Percentiles rank a stretch among this genome's conserved stretches.
These are phyloP conservation scores for Penicillium sclerotiorum DNA, from an alignment of 2,329 filamentous ascomycete species.

Conservation along the genomic window DNA sequence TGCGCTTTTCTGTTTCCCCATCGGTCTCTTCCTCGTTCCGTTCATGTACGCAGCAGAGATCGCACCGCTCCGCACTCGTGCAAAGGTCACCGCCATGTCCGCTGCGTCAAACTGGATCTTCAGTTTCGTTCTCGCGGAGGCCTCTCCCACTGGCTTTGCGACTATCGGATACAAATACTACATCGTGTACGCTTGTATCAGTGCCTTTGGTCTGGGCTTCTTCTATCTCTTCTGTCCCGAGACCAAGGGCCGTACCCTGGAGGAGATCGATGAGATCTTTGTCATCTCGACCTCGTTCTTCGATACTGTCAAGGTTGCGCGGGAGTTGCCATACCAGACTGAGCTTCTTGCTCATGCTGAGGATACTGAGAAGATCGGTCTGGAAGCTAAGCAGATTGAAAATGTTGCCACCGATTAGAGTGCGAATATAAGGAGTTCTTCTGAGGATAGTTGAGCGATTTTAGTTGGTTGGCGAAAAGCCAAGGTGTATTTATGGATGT, in stretches of 20 bases:
- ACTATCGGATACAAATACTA: slow-evolving; percentile 53
- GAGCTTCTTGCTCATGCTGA: slow-evolving; percentile 10
- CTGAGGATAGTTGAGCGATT: not conserved
- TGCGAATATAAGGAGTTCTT: not conserved
- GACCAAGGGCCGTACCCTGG: slow-evolving; percentile 39
- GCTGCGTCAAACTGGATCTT: slow-evolving; percentile 49
- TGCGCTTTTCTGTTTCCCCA: slow-evolving; percentile 63
- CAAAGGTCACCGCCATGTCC: slow-evolving; percentile 59
- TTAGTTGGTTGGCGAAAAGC: too few relatives aligned
- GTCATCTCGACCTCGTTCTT: slow-evolving; percentile 31
- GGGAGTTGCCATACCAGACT: slow-evolving; percentile 22
- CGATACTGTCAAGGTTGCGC: slow-evolving; percentile 25
- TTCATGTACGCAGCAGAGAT: slow-evolving; percentile 64
- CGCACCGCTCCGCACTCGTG: slow-evolving; percentile 42
- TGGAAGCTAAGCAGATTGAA: not conserved
- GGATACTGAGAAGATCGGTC: slow-evolving; percentile 1
- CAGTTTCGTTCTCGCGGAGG: slow-evolving; percentile 40
- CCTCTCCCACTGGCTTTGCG: slow-evolving; percentile 40
- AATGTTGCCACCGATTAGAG: not conserved
- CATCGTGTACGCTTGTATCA: slow-evolving; percentile 49
- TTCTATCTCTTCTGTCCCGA: slow-evolving; percentile 44
- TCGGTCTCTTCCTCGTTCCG: slow-evolving; percentile 61
- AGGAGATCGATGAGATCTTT: slow-evolving; percentile 44
- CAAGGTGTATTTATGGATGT: too few relatives aligned
- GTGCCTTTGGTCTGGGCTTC: slow-evolving; percentile 26